Base-by-base conservation (phyloP, 1,284 basidiomycete genomes). In the Cutaneotrichosporon arboriforme region DNA sequence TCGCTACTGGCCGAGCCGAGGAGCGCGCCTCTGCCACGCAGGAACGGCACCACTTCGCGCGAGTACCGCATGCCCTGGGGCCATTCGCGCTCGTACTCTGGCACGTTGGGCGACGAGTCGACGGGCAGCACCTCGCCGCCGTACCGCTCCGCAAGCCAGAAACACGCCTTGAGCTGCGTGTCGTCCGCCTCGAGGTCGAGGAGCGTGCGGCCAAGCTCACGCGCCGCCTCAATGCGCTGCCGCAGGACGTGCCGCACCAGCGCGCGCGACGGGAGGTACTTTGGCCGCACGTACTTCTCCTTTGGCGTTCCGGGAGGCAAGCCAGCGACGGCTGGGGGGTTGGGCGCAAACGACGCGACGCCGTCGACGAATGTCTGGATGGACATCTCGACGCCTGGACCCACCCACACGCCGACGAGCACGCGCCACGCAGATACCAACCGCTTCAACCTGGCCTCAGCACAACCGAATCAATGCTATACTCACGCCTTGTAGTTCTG, bases 371-470 rank as follows among this genome's bases (percentile, higher is more conserved):
- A 91, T 52, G 83, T 83, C n/a, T 84, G 80, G 37, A 93, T 78
- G 4, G 86, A 82, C 51, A 92, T 77, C 61, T 94, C 90, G 81
- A 83, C 88, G 38, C 77, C 78, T 66, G 83, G 84, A 9, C 91
- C 90, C 2, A 82, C 80, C 91, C 91, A 96, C 12, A 94, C 83
- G 13, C 90, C 92, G 59, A 93, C 82, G 13, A 96, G 80, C 15
- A 93, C 83, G 48, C 89, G 84, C 90, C 91, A 96, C 12, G 90
- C 84, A 5, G 90, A 87, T 26, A 86, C 79, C 38, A 93, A 80
- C 42, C 85, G 86, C 75, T 91, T 92, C 49, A 73, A 67, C 17
- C 76, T 73, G 49, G 3, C 10, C 22, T 54, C 20, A 56, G 54
- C 47, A 23, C 22, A 10, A n/a, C 15, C 2, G 4, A 23, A n/a